phyloP scores from a whole-genome alignment of 345 rosid species.

The Gossypium longicalyx region DNA sequence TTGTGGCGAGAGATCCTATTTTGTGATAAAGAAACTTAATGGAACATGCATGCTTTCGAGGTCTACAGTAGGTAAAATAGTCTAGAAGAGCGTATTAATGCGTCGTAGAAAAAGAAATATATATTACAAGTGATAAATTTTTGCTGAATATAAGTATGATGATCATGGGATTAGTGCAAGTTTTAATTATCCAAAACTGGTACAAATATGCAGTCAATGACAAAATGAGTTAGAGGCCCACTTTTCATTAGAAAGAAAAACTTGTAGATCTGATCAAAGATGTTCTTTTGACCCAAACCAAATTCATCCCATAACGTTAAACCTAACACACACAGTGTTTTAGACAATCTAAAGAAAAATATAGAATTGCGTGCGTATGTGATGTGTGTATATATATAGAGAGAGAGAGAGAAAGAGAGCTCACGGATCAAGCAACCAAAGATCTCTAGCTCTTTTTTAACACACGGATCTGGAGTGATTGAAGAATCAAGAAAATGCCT shows the following conservation, averaged over 20 bases:
- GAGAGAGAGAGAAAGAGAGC: constrained; percentile 11
- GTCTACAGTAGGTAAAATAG: background rate
- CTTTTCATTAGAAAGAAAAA: background rate
- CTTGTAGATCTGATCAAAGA: background rate
- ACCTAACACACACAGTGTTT: background rate
- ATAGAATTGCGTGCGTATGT: background rate
- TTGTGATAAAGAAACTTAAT: background rate
- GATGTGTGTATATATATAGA: background rate
- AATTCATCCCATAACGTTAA: background rate
- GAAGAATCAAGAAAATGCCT: constrained; percentile 9
- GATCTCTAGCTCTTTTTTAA: constrained; percentile 19
- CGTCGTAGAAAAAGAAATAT: background rate
- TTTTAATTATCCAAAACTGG: background rate
- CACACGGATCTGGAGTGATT: constrained; percentile 32
- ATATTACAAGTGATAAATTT: background rate
- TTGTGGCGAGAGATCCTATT: background rate
- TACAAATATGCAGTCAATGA: background rate
- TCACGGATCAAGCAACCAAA: constrained; percentile 27
- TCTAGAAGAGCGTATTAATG: background rate
- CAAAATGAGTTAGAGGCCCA: background rate
- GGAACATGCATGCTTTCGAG: background rate
- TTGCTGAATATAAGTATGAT: background rate
- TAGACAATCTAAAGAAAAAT: background rate
- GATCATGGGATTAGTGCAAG: background rate
- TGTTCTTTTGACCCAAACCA: background rate